Percentiles rank a stretch among this genome's conserved stretches.
Evolutionary conservation across 2,329 filamentous ascomycete species (phyloP).

Genomic region (Harringtonia lauricola): DNA sequence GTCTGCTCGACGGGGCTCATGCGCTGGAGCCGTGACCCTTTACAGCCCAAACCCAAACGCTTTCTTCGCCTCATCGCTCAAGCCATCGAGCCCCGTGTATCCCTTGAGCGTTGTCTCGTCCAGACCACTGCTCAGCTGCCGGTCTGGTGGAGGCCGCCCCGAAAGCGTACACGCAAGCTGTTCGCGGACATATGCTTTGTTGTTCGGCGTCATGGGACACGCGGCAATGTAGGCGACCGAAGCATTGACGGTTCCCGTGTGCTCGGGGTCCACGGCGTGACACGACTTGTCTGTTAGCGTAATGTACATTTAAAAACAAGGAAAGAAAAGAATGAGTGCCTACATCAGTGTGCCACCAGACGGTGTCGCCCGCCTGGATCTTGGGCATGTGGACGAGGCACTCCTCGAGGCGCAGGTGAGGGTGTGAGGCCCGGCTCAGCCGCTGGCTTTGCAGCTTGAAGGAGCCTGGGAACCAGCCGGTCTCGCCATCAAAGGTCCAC

Average conservation of each 20-base stretch:
- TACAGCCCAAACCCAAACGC: too few relatives aligned
- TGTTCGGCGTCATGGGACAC: background rate
- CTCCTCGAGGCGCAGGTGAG: constrained; percentile 25
- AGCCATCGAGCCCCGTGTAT: too few relatives aligned
- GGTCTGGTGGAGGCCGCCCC: too few relatives aligned
- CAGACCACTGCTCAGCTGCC: too few relatives aligned
- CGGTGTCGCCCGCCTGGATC: constrained; percentile 25
- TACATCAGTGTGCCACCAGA: constrained; percentile 12
- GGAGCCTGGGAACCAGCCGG: constrained; percentile 26
- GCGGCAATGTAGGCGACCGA: constrained; percentile 1
- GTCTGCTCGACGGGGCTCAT: background rate
- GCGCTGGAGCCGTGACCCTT: too few relatives aligned
- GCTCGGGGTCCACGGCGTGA: constrained; percentile 2
- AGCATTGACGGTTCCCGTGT: background rate
- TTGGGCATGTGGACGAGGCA: constrained; percentile 25
- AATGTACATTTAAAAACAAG: background rate
- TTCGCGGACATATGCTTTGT: background rate
- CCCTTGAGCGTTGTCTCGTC: too few relatives aligned
- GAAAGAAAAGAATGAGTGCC: background rate
- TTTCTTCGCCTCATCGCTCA: too few relatives aligned
- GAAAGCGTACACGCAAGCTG: background rate
- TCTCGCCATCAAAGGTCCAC: constrained; percentile 22
- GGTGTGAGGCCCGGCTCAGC: constrained; percentile 23
- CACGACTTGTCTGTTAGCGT: background rate
- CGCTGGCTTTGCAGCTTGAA: constrained; percentile 21